Evolutionary conservation across 176 grass and related monocot species (phyloP), one percentile per base, ranked within the genome.

Genomic region (Lolium rigidum): DNA sequence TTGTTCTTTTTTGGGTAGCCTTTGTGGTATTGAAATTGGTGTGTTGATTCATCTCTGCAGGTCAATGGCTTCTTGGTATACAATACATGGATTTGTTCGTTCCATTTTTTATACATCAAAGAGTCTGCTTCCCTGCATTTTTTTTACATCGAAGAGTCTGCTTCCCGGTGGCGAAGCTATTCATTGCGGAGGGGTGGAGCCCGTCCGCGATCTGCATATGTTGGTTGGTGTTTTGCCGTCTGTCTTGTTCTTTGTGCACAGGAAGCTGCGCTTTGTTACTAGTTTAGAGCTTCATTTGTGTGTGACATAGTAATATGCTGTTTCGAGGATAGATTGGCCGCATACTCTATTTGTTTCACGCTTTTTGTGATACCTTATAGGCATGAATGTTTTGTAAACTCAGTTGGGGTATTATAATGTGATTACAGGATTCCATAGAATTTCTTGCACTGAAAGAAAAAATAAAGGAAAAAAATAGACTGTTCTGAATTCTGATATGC

Each of bases 111-210:
- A 90, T 67, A 80, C 73, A 41, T 85, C 1, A 21, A 76, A 85
- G 54, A 85, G 77, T 81, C 70, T 87, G 76, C 85, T 91, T 91
- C 81, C 56, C 11, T 35, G 31, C 50, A 72, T 78, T 87, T 79
- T 80, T 85, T 66, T 87, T 67, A 80, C 73, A 41, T 85, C 1
- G 31, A 76, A 85, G 54, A 85, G 77, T 81, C 70, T 87, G 76
- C 85, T 91, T 91, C 81, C 56, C 11, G 49, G 75, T 87, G 51
- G 67, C 67, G 89, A 84, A 84, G 89, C 81, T 76, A 68, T 85
- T 85, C 82, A 81, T 87, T 88, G 56, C 70, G 70, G 61, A 81
- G 79, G 82, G 70, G 70, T 82, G 77, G 52, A 77, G 55, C 25
- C 44, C 70, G 5, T 84, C 22, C 52, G 69, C 59, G 35, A 57